These are phyloP conservation scores for Pseudoneurospora amorphoporcata DNA, from an alignment of 495 filamentous ascomycete species.

Conservation along the genomic window DNA sequence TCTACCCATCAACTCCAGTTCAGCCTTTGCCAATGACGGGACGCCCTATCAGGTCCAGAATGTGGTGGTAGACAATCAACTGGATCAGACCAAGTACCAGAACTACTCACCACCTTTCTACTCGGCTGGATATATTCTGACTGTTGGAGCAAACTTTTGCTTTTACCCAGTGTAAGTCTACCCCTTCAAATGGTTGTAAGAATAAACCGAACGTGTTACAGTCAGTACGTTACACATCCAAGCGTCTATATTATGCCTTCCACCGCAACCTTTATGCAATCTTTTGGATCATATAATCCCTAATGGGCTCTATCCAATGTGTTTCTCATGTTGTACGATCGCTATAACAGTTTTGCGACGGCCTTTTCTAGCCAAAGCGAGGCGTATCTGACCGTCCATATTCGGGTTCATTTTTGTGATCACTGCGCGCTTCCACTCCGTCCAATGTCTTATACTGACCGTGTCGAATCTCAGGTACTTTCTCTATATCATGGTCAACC, in stretches of 20 bases:
- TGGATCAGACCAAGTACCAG: constrained; percentile 41
- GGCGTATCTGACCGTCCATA: no score
- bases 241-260: no score
- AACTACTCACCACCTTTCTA: constrained; percentile 51
- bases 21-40: constrained; percentile 48
- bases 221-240: no score
- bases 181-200: background rate
- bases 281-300: no score
- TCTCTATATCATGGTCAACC: constrained; percentile 44
- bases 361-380: no score
- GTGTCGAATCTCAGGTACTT: constrained; percentile 22
- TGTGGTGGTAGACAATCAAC: constrained; percentile 40
- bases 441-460: background rate
- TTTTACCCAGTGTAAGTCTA: constrained; percentile 33
- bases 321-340: no score
- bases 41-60: constrained; percentile 39
- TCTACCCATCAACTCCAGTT: constrained; percentile 38
- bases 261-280: no score
- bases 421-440: background rate
- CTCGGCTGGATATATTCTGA: constrained; percentile 48
- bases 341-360: no score
- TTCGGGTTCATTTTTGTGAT: no score
- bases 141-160: constrained; percentile 50
- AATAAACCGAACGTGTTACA: no score
- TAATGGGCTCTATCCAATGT: no score